These are phyloP conservation scores for Simplicillium aogashimaense DNA, from an alignment of 2,329 filamentous ascomycete genomes.

Conservation along the genomic window DNA sequence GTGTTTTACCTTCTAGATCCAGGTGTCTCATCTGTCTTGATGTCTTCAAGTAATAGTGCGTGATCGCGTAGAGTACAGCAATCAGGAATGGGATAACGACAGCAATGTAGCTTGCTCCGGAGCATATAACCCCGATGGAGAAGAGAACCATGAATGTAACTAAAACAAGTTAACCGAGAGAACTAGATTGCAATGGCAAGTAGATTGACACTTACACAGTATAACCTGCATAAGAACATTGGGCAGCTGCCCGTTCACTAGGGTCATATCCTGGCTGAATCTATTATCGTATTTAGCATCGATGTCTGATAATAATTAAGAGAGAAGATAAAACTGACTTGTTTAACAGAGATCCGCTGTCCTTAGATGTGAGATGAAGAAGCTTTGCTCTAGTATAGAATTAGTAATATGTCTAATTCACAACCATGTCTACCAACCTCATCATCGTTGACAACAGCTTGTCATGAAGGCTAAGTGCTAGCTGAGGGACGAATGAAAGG, in stretches of 20 bases:
- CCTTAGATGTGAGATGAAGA: neutral
- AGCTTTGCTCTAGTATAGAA: neutral
- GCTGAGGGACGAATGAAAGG: too few relatives aligned
- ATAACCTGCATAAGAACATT: slow-evolving; percentile 5
- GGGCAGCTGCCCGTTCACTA: slow-evolving; percentile 14
- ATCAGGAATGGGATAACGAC: slow-evolving; percentile 15
- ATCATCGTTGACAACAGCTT: neutral
- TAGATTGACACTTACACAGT: slow-evolving; percentile 1
- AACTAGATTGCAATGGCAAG: neutral
- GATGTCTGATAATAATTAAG: too few relatives aligned
- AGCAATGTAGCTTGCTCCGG: slow-evolving; percentile 14
- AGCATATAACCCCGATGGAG: neutral
- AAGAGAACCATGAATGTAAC: slow-evolving; percentile 11
- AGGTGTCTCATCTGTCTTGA: slow-evolving; percentile 24
- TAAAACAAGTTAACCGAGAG: neutral
- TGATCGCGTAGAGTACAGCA: slow-evolving; percentile 15
- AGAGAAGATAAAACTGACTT: too few relatives aligned
- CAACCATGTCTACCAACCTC: too few relatives aligned
- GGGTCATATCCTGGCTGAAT: slow-evolving; percentile 7
- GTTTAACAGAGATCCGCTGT: neutral
- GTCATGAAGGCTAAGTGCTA: too few relatives aligned
- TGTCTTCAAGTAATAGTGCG: slow-evolving; percentile 22
- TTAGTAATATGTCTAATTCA: too few relatives aligned
- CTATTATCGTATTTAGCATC: too few relatives aligned
- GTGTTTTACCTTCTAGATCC: slow-evolving; percentile 22